Evolutionary conservation across 116 monocot genomes (phyloP), one percentile per base, ranked within the genome.

Genomic region (Papilionanthe hybrid): DNA sequence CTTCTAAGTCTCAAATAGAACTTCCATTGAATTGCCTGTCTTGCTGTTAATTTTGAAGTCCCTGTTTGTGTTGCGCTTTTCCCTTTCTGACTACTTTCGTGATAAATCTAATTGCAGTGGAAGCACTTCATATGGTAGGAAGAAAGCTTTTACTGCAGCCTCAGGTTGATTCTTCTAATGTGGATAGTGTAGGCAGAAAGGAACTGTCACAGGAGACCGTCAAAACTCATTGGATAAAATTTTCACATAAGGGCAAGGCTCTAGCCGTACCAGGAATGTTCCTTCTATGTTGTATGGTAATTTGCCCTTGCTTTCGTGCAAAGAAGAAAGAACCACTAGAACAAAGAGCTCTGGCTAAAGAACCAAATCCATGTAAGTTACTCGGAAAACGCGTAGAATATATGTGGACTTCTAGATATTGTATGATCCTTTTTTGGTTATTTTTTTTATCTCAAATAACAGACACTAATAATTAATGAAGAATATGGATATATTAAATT

Each of bases 281-380:
- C 74, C 81, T 85, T 77, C 72, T 91, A 44, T 88, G 83, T 47
- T 91, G 86, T 56, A 50, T 41, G 30, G 50, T 88, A 13, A 60
- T 91, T 37, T 88, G 86, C 28, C 86, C 88, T 67, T 91, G 86
- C 42, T 86, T 88, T 72, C 82, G 79, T 53, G 75, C 86, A 75
- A 91, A 77, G 78, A 82, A 55, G 53, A 88, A 83, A 60, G 86
- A 91, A 55, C 27, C 72, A 5, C 77, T 43, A 20, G 88, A 83
- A 56, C 82, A 79, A 41, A 49, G 42, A 63, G 78, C 84, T 79
- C 81, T 84, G 5, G 84, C 28, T 55, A 79, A 57, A 75, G 76
- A 87, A 13, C 53, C 58, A 13, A 79, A 56, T 76, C 81, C 73
- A 50, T 42, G 87, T 87, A 73, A 87, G 81, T 78, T 18, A 20